These are phyloP conservation scores for Batrachochytrium dendrobatidis DNA, from an alignment of 371 early-diverging fungal species.

Conservation along the genomic window DNA sequence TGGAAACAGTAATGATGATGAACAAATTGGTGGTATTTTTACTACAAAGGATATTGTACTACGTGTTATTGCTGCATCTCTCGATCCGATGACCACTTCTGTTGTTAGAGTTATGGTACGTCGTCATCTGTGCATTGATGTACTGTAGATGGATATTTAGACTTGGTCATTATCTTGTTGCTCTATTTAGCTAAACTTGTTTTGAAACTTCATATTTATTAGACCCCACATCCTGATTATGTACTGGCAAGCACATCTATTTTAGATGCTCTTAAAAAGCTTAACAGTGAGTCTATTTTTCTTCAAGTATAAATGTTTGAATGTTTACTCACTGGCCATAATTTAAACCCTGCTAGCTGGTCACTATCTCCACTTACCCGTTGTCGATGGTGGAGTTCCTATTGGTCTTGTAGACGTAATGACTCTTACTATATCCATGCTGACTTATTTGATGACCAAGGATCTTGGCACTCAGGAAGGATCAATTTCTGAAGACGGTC, in stretches of 20 bases:
- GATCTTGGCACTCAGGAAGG: slow-evolving; percentile 2
- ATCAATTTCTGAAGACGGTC: slow-evolving; percentile 2
- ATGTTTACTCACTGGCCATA: not conserved
- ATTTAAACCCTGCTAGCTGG: slow-evolving; percentile 55
- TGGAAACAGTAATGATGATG: slow-evolving; percentile 53
- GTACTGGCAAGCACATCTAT: slow-evolving; percentile 74
- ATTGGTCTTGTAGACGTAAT: slow-evolving; percentile 89
- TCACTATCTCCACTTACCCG: slow-evolving; percentile 91
- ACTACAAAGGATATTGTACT: slow-evolving; percentile 93
- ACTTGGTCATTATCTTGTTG: not conserved
- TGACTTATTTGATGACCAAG: slow-evolving; percentile 31
- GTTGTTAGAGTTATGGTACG: slow-evolving; percentile 89
- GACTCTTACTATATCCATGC: slow-evolving; percentile 61
- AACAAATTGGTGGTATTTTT: slow-evolving; percentile 83
- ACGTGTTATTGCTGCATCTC: slow-evolving; percentile 88
- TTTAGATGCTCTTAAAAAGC: slow-evolving; percentile 88
- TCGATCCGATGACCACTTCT: slow-evolving; percentile 82
- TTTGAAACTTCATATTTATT: not conserved
- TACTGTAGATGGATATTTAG: not conserved
- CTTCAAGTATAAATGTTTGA: not conserved
- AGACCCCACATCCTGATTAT: slow-evolving; percentile 96
- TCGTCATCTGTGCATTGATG: not conserved
- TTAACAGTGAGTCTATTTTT: slow-evolving; percentile 61
- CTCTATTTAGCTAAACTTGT: not conserved
- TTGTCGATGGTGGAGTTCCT: slow-evolving; percentile 54